Conservation (phyloP, 305 asterid genomes). For the Ilex paraguariensis region DNA sequence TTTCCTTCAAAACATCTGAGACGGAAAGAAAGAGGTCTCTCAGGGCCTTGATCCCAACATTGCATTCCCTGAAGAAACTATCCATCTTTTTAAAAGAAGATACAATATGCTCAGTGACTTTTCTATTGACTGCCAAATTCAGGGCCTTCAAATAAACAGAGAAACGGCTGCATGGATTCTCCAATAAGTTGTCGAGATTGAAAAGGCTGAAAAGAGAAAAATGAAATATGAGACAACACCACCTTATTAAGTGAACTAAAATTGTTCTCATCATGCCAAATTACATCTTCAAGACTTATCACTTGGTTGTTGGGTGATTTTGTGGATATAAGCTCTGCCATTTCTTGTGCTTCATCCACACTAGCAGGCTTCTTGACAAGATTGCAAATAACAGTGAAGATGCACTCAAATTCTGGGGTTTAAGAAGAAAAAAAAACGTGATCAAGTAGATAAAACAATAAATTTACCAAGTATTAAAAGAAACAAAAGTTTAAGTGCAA, state of each 20-base stretch:
- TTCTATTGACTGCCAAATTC: constrained; percentile 61
- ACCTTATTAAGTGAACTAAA: constrained; percentile 4
- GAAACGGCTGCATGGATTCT: constrained; percentile 84
- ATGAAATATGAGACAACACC: not conserved
- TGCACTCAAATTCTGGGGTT: constrained; percentile 74
- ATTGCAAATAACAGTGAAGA: constrained; percentile 75
- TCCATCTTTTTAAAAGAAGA: constrained; percentile 76
- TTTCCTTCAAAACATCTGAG: constrained; percentile 61
- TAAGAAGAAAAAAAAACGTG: not conserved
- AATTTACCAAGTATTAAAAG: not conserved
- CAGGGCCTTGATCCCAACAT: constrained; percentile 67
- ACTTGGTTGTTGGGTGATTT: constrained; percentile 66
- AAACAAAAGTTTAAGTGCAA: not conserved
- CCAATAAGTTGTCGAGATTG: constrained; percentile 85
- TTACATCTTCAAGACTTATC: constrained; percentile 89
- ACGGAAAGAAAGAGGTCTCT: constrained; percentile 70
- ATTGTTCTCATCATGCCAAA: constrained; percentile 2
- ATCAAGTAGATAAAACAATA: not conserved
- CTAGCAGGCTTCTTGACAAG: constrained; percentile 76
- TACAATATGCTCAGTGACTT: constrained; percentile 65
- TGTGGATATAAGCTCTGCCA: constrained; percentile 72
- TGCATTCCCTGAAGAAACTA: constrained; percentile 71
- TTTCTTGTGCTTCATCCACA: constrained; percentile 67
- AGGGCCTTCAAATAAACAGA: constrained; percentile 86
- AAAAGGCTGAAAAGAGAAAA: constrained; percentile 51